Evolutionary conservation across 2,329 filamentous ascomycete species (phyloP).

Genomic region (Cryphonectria parasitica): DNA sequence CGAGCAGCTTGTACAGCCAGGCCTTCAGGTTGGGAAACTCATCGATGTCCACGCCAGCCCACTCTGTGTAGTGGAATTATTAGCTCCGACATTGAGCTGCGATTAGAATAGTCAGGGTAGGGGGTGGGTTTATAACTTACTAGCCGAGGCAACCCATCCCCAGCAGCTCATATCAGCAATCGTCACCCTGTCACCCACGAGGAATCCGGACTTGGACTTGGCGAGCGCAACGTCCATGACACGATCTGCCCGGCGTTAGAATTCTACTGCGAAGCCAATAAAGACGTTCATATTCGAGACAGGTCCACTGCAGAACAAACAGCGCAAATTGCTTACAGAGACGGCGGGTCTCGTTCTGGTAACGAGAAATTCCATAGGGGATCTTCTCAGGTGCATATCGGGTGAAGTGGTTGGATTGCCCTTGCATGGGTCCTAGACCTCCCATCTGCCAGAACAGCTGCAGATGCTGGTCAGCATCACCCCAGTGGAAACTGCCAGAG

Average conservation of each 20-base stretch:
- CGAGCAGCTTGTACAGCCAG: slow-evolving; percentile 74
- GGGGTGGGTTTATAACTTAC: slow-evolving; percentile 41
- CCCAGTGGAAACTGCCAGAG: too few species aligned
- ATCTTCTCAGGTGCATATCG: slow-evolving; percentile 84
- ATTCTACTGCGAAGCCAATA: not conserved
- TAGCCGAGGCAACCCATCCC: slow-evolving; percentile 70
- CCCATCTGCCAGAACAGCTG: slow-evolving; percentile 76
- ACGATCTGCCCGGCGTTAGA: slow-evolving; percentile 55
- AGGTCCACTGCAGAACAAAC: not conserved
- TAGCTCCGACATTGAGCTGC: not conserved
- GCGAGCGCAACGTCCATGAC: slow-evolving; percentile 74
- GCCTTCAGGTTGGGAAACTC: slow-evolving; percentile 77
- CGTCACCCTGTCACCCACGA: slow-evolving; percentile 71
- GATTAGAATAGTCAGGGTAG: not conserved
- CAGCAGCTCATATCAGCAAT: slow-evolving; percentile 81
- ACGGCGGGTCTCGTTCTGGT: slow-evolving; percentile 81
- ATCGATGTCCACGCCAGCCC: slow-evolving; percentile 69
- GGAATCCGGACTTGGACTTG: slow-evolving; percentile 57
- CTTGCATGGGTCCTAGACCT: slow-evolving; percentile 83
- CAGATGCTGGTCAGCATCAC: slow-evolving; percentile 1
- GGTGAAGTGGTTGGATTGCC: slow-evolving; percentile 79
- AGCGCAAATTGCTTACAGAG: slow-evolving; percentile 43
- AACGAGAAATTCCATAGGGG: slow-evolving; percentile 80
- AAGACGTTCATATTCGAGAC: not conserved
- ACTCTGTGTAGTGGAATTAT: slow-evolving; percentile 46